Conservation (phyloP, 2,329 filamentous ascomycete genomes). For the Stachybotrys chartarum region DNA sequence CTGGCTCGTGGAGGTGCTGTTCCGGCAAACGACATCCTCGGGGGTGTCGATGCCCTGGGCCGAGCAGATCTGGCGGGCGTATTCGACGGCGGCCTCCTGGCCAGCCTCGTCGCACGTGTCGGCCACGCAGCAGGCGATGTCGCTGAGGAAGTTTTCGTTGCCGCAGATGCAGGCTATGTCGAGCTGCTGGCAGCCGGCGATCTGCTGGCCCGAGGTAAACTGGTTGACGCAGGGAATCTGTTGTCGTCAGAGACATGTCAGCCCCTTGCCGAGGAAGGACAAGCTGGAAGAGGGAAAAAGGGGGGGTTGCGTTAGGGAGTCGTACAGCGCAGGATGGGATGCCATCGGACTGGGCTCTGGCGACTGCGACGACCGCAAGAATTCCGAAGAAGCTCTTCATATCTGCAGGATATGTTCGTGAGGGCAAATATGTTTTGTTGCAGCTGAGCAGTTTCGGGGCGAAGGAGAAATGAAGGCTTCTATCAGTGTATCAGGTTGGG, state of each 20-base stretch:
- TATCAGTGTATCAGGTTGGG: too few relatives aligned
- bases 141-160: constrained; percentile 29
- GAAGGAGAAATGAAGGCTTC: too few relatives aligned
- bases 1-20: not conserved
- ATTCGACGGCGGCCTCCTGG: constrained; percentile 25
- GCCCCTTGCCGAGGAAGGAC: too few relatives aligned
- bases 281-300: not conserved
- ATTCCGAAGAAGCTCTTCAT: constrained; percentile 29
- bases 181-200: constrained; percentile 29
- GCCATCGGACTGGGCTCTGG: constrained; percentile 22
- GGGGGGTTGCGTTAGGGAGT: not conserved
- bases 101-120: constrained; percentile 23
- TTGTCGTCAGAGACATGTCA: not conserved
- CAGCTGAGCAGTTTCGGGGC: too few relatives aligned
- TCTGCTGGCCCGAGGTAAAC: constrained; percentile 22
- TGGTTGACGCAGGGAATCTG: constrained; percentile 24
- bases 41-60: constrained; percentile 26
- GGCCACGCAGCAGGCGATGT: constrained; percentile 34
- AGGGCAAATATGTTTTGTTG: too few relatives aligned
- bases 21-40: constrained; percentile 25
- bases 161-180: constrained; percentile 34
- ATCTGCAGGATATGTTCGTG: not conserved
- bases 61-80: constrained; percentile 30
- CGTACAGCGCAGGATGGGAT: constrained; percentile 33
- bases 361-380: constrained; percentile 22